Evolutionary conservation across 2,329 filamentous ascomycete species (phyloP).

Genomic region (Pseudogymnoascus sp.): DNA sequence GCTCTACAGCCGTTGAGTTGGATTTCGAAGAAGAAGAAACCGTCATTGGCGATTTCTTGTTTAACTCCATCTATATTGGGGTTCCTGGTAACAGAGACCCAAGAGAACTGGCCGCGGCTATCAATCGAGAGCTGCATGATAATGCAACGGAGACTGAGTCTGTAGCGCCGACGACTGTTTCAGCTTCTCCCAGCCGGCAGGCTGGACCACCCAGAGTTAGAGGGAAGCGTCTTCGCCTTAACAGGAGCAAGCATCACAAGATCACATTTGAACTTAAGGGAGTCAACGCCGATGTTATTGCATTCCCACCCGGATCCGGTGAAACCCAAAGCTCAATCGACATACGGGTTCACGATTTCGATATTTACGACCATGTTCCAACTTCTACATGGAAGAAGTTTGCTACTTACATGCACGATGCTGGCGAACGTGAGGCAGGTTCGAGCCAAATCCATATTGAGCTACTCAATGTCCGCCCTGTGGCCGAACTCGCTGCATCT

Average conservation of each 20-base stretch:
- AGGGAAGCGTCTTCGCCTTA: slow-evolving; percentile 59
- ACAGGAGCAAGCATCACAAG: slow-evolving; percentile 84
- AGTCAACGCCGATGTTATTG: slow-evolving; percentile 71
- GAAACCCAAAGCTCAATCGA: slow-evolving; percentile 86
- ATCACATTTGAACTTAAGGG: slow-evolving; percentile 90
- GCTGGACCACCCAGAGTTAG: slow-evolving; percentile 29
- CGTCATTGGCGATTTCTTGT: slow-evolving; percentile 88
- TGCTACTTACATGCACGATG: slow-evolving; percentile 83
- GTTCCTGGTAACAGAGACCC: slow-evolving; percentile 82
- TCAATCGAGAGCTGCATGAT: slow-evolving; percentile 84
- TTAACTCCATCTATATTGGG: slow-evolving; percentile 98
- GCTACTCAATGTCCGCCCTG: slow-evolving; percentile 77
- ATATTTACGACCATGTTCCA: slow-evolving; percentile 88
- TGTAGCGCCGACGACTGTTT: slow-evolving; percentile 66
- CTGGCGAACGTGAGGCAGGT: slow-evolving; percentile 75
- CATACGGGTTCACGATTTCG: slow-evolving; percentile 70
- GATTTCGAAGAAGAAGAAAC: slow-evolving; percentile 73
- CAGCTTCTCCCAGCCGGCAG: slow-evolving; percentile 46
- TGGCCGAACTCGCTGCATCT: slow-evolving; percentile 74
- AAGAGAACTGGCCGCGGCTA: slow-evolving; percentile 68
- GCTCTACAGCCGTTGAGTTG: slow-evolving; percentile 42
- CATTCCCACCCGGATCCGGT: slow-evolving; percentile 65
- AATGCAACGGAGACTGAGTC: slow-evolving; percentile 83
- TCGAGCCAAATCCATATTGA: slow-evolving; percentile 87
- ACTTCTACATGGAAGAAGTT: slow-evolving; percentile 99